Conservation (phyloP, 1,284 basidiomycete genomes). For the Kwoniella shivajii region DNA sequence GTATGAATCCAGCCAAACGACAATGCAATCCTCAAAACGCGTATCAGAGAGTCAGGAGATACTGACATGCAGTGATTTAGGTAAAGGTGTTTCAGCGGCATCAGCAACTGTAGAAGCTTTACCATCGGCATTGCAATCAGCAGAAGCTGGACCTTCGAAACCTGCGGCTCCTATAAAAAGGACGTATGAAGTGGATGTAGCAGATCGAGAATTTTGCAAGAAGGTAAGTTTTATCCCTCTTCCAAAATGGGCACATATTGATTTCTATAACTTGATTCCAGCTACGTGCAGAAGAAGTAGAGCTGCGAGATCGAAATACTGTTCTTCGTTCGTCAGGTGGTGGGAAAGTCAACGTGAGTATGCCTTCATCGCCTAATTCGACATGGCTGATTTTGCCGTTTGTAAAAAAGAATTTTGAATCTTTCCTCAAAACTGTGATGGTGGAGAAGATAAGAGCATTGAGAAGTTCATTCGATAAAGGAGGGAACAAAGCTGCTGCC, state of each 20-base stretch:
- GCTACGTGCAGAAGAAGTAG: slow-evolving; percentile 48
- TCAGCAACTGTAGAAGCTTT: slow-evolving; percentile 35
- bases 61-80: neutral
- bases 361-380: neutral
- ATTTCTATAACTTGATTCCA: slow-evolving; percentile 9
- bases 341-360: slow-evolving; percentile 47
- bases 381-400: neutral
- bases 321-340: slow-evolving; percentile 40
- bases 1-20: neutral
- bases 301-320: slow-evolving; percentile 47
- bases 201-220: slow-evolving; percentile 81
- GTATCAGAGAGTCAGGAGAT: too few relatives aligned
- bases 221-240: slow-evolving; percentile 44
- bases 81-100: slow-evolving; percentile 17
- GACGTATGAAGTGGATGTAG: slow-evolving; percentile 73
- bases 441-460: slow-evolving; percentile 46
- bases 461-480: slow-evolving; percentile 38
- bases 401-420: slow-evolving; percentile 38
- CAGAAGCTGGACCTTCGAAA: slow-evolving; percentile 54
- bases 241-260: neutral
- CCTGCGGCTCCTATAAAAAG: slow-evolving; percentile 63
- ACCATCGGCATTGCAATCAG: slow-evolving; percentile 46
- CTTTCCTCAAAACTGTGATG: slow-evolving; percentile 45
- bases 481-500: slow-evolving; percentile 16
- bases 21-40: too few relatives aligned